Evolutionary conservation across 441 rosid genomes (phyloP), one percentile per base, ranked within the genome.

Genomic region (Pelargonium australe): DNA sequence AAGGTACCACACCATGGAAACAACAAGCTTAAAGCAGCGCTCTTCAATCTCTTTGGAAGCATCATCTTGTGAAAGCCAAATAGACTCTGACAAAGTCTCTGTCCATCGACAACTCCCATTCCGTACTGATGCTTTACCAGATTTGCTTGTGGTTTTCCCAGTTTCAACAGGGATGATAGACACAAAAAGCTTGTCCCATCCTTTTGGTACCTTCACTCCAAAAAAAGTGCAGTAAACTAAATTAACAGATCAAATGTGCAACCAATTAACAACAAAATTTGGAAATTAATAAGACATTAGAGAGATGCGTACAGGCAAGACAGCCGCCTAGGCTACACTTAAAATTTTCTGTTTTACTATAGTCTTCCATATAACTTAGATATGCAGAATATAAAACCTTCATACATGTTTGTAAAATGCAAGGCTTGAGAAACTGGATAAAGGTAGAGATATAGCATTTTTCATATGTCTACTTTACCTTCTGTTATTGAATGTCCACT

Each of bases 81-180:
- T 68, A 47, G 89, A 85, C 69, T 86, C 87, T 8, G 82, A 70
- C 12, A 86, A 53, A 47, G 78, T 68, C 55, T 83, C 91, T 0
- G 77, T 71, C 91, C 94, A 88, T 28, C 86, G 89, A 76, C 91
- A 88, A 74, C 20, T 75, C 61, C 89, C 91, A 74, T 82, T 84
- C 34, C 78, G 72, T 23, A 73, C 87, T 2, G 37, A 28, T 1
- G 79, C 79, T 77, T 81, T 88, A 67, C 85, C 76, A 37, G 79
- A 71, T 75, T 85, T 82, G 4, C 82, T 81, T 19, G 85, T 66
- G 5, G 84, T 82, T 75, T 81, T 88, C 58, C 91, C 91, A 0
- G 85, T 81, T 77, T 82, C 87, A 57, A 74, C 78, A 3, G 87
- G 82, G 67, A 85, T 28, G 10, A 85, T 51, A 2, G 88, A 85